Evolutionary conservation across 129 eudicot species (phyloP).

Genomic region (Tanacetum coccineum): DNA sequence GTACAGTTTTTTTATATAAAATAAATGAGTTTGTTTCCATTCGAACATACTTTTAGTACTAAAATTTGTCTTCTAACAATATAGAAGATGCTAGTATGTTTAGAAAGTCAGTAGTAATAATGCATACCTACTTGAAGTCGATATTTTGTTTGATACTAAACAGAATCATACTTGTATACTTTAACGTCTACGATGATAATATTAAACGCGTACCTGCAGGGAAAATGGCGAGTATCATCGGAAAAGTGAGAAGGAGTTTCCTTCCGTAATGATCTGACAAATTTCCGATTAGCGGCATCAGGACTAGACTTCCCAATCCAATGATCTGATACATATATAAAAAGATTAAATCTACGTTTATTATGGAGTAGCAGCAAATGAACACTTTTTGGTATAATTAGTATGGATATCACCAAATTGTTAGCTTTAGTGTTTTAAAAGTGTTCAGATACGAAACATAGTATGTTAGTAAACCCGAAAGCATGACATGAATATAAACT

Average conservation of each 20-base stretch:
- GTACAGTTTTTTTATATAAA: too few species aligned
- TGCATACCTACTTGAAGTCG: too few species aligned
- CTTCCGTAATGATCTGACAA: slow-evolving; percentile 37
- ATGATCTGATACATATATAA: slow-evolving; percentile 12
- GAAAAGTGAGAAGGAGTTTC: slow-evolving; percentile 30
- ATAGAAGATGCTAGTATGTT: not conserved
- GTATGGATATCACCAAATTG: too few species aligned
- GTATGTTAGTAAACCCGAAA: too few species aligned
- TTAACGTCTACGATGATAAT: not conserved
- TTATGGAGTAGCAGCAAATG: too few species aligned
- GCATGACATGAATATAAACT: too few species aligned
- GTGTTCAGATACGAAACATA: too few species aligned
- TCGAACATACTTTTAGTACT: not conserved
- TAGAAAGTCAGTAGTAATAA: too few species aligned
- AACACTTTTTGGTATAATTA: too few species aligned
- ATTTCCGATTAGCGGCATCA: slow-evolving; percentile 40
- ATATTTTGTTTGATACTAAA: too few species aligned
- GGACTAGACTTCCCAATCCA: slow-evolving; percentile 29
- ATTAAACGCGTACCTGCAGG: slow-evolving; percentile 27
- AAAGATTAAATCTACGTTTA: too few species aligned
- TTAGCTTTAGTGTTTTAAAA: too few species aligned
- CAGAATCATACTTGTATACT: not conserved
- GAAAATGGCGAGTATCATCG: slow-evolving; percentile 27
- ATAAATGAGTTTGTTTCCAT: not conserved
- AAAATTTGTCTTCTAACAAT: not conserved